Evolutionary conservation across 1,284 basidiomycete genomes (phyloP), one percentile per base, ranked within the genome.

Genomic region (Cutaneotrichosporon sp.): DNA sequence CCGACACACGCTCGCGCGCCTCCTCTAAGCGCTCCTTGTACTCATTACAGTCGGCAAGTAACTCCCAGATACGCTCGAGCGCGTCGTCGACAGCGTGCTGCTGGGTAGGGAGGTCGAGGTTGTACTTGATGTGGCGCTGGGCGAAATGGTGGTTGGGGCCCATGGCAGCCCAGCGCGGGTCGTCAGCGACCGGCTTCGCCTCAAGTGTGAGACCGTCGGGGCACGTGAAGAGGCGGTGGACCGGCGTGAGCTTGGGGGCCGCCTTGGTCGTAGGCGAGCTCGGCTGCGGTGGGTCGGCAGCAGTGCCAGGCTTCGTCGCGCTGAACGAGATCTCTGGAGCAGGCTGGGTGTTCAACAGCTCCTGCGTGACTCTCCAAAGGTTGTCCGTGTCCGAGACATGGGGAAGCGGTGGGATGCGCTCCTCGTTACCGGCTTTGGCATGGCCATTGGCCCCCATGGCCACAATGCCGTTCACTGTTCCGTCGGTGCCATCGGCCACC

Each of bases 11-110:
- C 65, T 79, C 77, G 38, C 83, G 74, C 1, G 83, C 81, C 73
- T 84, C 83, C 57, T 83, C 82, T 30, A 84, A 70, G 14, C 83
- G 73, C 61, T 82, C 81, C 61, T 82, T 81, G 69, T 84, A 84
- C 73, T 84, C 83, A 21, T 78, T 73, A 56, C 81, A 82, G 69
- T 84, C 83, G 22, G 80, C 79, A 13, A 81, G 73, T 40, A 84
- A 71, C 66, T 84, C 83, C 61, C 72, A 65, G 32, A 81, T 74
- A 51, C 78, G 70, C 61, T 80, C 80, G 13, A 80, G 62, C 4
- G 80, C 79, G 58, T 79, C 78, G 62, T 80, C 78, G 9, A 78
- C 76, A 2, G 80, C 78, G 36, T 69, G 62, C 52, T 74, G 73
- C 65, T 81, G 80, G 36, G 71, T 76, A 5, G 70, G 63, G 38